Evolutionary conservation across 768 basidiomycete genomes (phyloP), one percentile per base, ranked within the genome.

Genomic region (Suillus lakei): DNA sequence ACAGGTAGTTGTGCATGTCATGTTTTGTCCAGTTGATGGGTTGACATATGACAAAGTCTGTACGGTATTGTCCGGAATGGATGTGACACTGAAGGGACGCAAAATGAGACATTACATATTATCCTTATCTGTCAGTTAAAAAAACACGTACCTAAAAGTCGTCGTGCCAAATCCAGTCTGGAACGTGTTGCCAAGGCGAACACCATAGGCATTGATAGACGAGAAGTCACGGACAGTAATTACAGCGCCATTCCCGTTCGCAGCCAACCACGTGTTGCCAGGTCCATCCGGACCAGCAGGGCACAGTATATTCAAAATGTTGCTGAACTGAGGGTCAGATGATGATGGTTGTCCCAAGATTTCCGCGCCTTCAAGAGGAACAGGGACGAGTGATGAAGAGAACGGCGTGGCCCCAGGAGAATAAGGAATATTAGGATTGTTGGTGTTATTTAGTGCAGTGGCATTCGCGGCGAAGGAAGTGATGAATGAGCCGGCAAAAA

Each of bases 151-250:
- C 96, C 86, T 91, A 79, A 99, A 99, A 5, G 82, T 85, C n/a
- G 88, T 92, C 1, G 97, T 97, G 48, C 95, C 91, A 69, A 92
- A 89, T 61, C 89, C 86, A 60, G 83, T 78, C 67, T 89, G 83
- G 77, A 97, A 93, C 9, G 95, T 96, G 79, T 99, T 99, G 32
- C 95, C 96, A 34, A 99, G 81, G 53, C 98, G 88, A 56, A 98
- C 74, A 5, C 97, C 98, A 64, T 83, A 88, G 4, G 88, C 91
- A 58, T 85, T 87, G 64, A 93, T 85, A 72, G 84, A 91, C 32
- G 87, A 81, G 73, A 91, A 93, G n/a, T 89, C 85, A 64, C 91
- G 84, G 51, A 94, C 81, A 34, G 91, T 95, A 69, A 99, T 85
- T 62, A 91, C 82, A 2, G 94, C 91, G 28, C 82, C 79, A 32